Evolutionary conservation across 2,329 filamentous ascomycete species (phyloP).

Genomic region (Ceratocystis cacaofunesta): DNA sequence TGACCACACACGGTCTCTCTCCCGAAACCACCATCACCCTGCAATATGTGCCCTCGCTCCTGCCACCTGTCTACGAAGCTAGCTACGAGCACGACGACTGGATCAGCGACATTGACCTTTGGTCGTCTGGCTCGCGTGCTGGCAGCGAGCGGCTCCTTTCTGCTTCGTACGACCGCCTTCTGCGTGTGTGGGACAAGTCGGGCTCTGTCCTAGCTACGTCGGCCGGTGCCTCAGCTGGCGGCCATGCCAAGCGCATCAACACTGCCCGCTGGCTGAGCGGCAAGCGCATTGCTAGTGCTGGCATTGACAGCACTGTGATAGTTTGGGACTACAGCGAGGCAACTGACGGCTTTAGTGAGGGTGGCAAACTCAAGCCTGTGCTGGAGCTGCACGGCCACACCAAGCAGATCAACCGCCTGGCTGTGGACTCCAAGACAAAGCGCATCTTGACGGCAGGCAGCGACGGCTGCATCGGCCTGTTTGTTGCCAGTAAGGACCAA

Average conservation of each 20-base stretch:
- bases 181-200: conserved; percentile 80
- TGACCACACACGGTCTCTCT: conserved; percentile 72
- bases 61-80: conserved; percentile 76
- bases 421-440: conserved; percentile 55
- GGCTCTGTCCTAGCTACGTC: conserved; percentile 74
- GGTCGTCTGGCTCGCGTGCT: conserved; percentile 47
- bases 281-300: conserved; percentile 60
- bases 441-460: conserved; percentile 74
- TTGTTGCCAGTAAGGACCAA: conserved; percentile 65
- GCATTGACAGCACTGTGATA: conserved; percentile 70
- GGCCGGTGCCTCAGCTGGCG: conserved; percentile 47
- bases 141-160: conserved; percentile 56
- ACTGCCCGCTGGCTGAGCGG: conserved; percentile 70
- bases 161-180: conserved; percentile 79
- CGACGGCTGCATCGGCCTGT: conserved; percentile 75
- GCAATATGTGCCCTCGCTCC: conserved; percentile 83
- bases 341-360: conserved; percentile 40
- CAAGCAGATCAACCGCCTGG: conserved; percentile 57
- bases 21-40: conserved; percentile 75
- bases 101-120: conserved; percentile 75
- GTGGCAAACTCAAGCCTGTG: conserved; percentile 56
- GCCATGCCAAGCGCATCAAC: conserved; percentile 65
- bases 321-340: conserved; percentile 77
- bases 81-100: conserved; percentile 97
- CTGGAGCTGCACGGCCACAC: conserved; percentile 76